These are phyloP conservation scores for Ensete glaucum DNA, from an alignment of 176 grass and related monocot species.

Conservation along the genomic window DNA sequence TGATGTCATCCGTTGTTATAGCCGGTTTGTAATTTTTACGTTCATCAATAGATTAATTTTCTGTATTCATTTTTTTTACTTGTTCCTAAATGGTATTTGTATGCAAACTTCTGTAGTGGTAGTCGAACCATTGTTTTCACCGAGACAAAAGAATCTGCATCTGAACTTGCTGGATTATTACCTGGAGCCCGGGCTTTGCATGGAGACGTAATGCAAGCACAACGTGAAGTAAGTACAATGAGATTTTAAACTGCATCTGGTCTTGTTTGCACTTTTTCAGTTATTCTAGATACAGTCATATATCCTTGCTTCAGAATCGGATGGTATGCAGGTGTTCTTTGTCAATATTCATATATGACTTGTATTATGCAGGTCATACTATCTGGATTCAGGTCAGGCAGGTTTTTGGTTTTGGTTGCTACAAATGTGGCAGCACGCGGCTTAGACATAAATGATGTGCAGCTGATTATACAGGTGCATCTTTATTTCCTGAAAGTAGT, in stretches of 20 bases:
- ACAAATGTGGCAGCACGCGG: conserved; percentile 96
- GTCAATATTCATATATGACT: neutral
- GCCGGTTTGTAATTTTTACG: conserved; percentile 42
- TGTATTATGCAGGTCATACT: conserved; percentile 62
- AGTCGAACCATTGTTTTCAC: conserved; percentile 94
- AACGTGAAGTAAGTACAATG: conserved; percentile 63
- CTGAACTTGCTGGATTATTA: conserved; percentile 74
- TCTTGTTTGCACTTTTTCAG: conserved; percentile 67
- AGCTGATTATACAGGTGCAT: conserved; percentile 93
- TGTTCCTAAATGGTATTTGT: conserved; percentile 1
- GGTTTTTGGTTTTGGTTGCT: conserved; percentile 85
- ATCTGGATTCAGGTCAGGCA: conserved; percentile 80
- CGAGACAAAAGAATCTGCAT: conserved; percentile 75
- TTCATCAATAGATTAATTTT: neutral
- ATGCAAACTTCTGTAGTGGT: conserved; percentile 29
- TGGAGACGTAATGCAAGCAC: conserved; percentile 81
- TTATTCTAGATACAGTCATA: conserved; percentile 17
- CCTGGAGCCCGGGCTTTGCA: conserved; percentile 83
- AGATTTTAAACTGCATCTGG: conserved; percentile 36
- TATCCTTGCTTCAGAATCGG: neutral
- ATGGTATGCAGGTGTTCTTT: neutral
- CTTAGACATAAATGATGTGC: conserved; percentile 88
- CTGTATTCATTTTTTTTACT: neutral
- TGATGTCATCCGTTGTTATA: conserved; percentile 87
- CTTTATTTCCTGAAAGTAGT: neutral